Base-by-base conservation (phyloP, 352 stramenopile species). In the Phytophthora pisi region DNA sequence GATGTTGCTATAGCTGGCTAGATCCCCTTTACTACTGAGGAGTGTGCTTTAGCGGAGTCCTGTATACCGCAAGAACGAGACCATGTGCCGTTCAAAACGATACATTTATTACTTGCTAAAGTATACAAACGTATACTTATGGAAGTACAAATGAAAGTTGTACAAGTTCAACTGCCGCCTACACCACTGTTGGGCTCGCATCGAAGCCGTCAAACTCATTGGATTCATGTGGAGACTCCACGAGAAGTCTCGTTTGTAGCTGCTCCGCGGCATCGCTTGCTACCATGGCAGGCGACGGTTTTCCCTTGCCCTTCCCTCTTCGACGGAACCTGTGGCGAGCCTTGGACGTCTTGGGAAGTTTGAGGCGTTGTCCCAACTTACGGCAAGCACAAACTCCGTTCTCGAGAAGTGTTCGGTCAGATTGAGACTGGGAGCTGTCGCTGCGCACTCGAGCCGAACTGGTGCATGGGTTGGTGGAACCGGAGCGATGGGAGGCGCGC, bases 361-460 rank as follows among this genome's bases (percentile, higher is more conserved):
- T 75, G 8, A 91, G 55, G 3, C 80, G 70, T 57, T 90, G 83
- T 26, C 81, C 81, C 18, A 89, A 61, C 40, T 86, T 82, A n/a
- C 82, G 77, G 49, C 80, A 91, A 5, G 66, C 60, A 26, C 82
- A 89, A 13, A 76, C 52, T 5, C 78, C 77, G 53, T 84, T 80
- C 20, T 85, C 74, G 16, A 81, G 64, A 5, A 84, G 49, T 9
- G 74, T 75, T 55, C 75, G 60, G 13, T 86, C 75, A 1, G 75
- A 89, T 43, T 83, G 70, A 28, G 75, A 79, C 16, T 72, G 59
- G 18, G 62, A 68, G 26, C 57, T 75, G 45, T 71, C 72, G 15
- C 53, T 70, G 51, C 60, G 63, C 47, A 72, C 49, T 58, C 69
- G 57, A 55, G 64, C 26, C 68, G 67, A 66, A 38, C 59, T 64